Evolutionary conservation across 2,329 filamentous ascomycete genomes (phyloP).

Genomic region (Pseudocercospora fuligena): DNA sequence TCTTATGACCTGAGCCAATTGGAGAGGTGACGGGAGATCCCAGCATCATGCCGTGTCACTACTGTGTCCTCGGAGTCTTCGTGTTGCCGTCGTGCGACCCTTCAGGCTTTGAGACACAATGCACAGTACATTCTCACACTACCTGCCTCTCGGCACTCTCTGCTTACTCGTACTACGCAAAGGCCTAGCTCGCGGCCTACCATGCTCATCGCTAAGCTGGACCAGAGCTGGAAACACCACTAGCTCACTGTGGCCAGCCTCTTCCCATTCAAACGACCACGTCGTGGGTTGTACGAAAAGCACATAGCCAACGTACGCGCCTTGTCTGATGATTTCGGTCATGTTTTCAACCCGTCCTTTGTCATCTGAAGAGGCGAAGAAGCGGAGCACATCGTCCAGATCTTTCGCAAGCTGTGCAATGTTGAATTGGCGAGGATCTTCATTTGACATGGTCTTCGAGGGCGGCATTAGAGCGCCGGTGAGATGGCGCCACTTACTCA

Average conservation of each 20-base stretch:
- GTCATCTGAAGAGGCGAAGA: neutral
- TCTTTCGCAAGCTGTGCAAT: slow-evolving; percentile 37
- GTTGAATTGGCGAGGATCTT: slow-evolving; percentile 1
- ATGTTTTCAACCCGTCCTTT: neutral
- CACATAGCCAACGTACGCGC: slow-evolving; percentile 42
- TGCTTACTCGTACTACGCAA: neutral
- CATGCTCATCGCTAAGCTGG: slow-evolving; percentile 40
- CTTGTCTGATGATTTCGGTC: slow-evolving; percentile 41
- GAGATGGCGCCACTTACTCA: slow-evolving; percentile 40
- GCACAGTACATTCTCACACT: neutral
- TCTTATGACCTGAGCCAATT: too few relatives aligned
- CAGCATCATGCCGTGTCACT: too few relatives aligned
- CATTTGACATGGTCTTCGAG: slow-evolving; percentile 27
- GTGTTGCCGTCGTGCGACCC: too few relatives aligned
- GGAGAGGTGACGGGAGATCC: too few relatives aligned
- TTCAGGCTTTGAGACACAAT: too few relatives aligned
- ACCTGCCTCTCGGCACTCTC: neutral
- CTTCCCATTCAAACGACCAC: slow-evolving; percentile 42
- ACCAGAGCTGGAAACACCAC: slow-evolving; percentile 44
- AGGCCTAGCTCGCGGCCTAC: neutral
- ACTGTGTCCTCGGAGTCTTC: too few relatives aligned
- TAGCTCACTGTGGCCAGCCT: slow-evolving; percentile 27
- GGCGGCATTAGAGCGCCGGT: slow-evolving; percentile 40
- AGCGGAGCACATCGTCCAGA: slow-evolving; percentile 29
- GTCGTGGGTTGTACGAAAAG: slow-evolving; percentile 43